These are phyloP conservation scores for Globisporangium nagaii DNA, from an alignment of 352 stramenopile species.

Conservation along the genomic window DNA sequence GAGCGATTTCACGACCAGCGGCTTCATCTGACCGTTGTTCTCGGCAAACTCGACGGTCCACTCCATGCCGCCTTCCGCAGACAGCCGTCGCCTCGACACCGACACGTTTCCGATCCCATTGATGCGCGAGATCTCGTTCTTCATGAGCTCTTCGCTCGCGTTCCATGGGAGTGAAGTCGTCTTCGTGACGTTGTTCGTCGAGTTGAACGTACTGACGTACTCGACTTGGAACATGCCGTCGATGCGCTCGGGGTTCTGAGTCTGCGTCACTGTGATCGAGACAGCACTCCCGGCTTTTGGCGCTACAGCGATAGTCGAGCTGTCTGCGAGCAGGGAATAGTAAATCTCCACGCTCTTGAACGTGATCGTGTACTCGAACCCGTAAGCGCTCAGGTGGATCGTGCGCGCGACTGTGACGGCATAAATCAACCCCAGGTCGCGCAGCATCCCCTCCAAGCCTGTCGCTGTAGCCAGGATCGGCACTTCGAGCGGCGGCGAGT, in stretches of 20 bases:
- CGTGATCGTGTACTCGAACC: conserved; percentile 41
- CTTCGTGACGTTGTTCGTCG: conserved; percentile 16
- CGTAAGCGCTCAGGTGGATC: conserved; percentile 22
- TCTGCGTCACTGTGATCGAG: conserved; percentile 15
- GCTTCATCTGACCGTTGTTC: conserved; percentile 53
- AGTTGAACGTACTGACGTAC: conserved; percentile 43
- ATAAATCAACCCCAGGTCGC: conserved; percentile 29
- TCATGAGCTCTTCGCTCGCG: conserved; percentile 21
- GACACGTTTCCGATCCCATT: conserved; percentile 49
- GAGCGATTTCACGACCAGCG: conserved; percentile 27
- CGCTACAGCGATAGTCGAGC: conserved; percentile 13
- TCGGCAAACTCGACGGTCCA: conserved; percentile 60
- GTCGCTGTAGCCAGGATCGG: conserved; percentile 13
- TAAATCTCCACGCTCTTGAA: conserved; percentile 53
- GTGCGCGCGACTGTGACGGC: conserved; percentile 17
- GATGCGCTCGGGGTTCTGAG: conserved; percentile 35
- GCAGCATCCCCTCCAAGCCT: conserved; percentile 28
- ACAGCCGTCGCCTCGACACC: conserved; percentile 25
- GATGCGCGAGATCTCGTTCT: conserved; percentile 28
- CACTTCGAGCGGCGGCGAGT: conserved; percentile 10
- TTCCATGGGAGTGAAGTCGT: conserved; percentile 50
- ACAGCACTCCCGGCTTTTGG: conserved; percentile 7
- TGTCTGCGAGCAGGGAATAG: conserved; percentile 19
- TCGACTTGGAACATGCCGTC: conserved; percentile 39
- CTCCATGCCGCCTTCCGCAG: conserved; percentile 50